phyloP scores from a whole-genome alignment of 495 filamentous ascomycete species.

The Elaphomyces granulatus region DNA sequence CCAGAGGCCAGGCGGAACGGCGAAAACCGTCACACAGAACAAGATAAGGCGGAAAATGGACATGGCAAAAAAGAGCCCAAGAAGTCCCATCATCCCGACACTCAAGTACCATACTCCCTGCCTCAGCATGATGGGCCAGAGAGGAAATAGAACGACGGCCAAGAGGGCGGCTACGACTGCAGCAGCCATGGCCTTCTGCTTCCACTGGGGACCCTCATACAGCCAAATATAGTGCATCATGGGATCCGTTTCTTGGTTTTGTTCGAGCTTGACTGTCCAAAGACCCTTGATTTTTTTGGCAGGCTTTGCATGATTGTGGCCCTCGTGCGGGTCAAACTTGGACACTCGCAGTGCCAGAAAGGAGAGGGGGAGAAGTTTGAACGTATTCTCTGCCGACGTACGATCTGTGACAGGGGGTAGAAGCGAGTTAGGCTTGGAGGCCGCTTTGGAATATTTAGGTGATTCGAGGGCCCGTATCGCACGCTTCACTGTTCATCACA shows the following conservation, averaged over 20 bases:
- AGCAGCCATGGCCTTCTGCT: conserved; percentile 77
- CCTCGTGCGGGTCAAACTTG: conserved; percentile 60
- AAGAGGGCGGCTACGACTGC: conserved; percentile 73
- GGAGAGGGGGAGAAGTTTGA: conserved; percentile 93
- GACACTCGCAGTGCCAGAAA: conserved; percentile 82
- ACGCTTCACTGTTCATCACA: conserved; percentile 64
- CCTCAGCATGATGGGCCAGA: conserved; percentile 86
- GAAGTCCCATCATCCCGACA: conserved; percentile 82
- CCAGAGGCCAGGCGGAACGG: conserved; percentile 79
- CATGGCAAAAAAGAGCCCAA: conserved; percentile 96
- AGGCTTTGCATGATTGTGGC: conserved; percentile 63
- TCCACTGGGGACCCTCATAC: conserved; percentile 88
- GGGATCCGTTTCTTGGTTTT: conserved; percentile 82
- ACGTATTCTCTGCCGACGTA: conserved; percentile 73
- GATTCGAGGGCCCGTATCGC: conserved; percentile 88
- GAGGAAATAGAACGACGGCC: conserved; percentile 81
- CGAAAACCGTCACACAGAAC: conserved; percentile 86
- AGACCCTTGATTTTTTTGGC: conserved; percentile 86
- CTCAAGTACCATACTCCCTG: conserved; percentile 96
- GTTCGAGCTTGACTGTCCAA: conserved; percentile 94
- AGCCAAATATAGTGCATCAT: conserved; percentile 95
- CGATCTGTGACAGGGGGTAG: conserved; percentile 80
- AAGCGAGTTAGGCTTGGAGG: conserved; percentile 65
- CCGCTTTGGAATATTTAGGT: conserved; percentile 72
- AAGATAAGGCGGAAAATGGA: conserved; percentile 89